Base-by-base conservation (phyloP, 1,139 yeast species). In the Candida mesenterica region DNA sequence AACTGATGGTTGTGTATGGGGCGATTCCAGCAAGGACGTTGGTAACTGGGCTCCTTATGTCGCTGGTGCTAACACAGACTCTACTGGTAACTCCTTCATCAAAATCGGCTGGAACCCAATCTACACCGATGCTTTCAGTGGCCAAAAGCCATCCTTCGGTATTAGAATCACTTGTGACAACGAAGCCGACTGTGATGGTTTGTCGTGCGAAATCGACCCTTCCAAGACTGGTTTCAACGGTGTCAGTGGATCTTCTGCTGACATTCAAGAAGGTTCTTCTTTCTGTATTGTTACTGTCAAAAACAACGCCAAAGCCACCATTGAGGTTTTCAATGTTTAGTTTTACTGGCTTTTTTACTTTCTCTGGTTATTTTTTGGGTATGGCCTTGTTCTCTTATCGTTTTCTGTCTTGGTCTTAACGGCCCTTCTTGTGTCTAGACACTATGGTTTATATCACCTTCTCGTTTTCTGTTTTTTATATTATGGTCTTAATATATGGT, bases 41-140 rank as follows among this genome's bases (percentile, higher is more conserved):
- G 96, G 96, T 41, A 87, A 88, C 72, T 88, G 96, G 96, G 65
- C 95, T 17, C 96, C 96, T 17, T 88, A 85, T 51, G 95, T 88
- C 42, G 95, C 94, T 13, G 96, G 96, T 45, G 88, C 90, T 47
- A 87, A 87, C 65, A 77, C 76, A 64, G 95, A 85, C 57, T 59
- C 59, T 39, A 59, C 55, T 38, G 84, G 87, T 20, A 75, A 77
- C 57, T 86, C 96, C 3, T 87, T 49, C 58, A 84, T 84, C 47
- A 88, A 85, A 64, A 77, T 88, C 55, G 96, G 94, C 34, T 87
- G 95, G 94, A 88, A 88, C 61, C 96, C 96, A 15, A 76, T 83
- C 44, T 84, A 85, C 60, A 59, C 85, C 46, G 90, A 82, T 47
- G 72, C 67, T 34, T 83, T 79, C 64, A 62, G 65, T 40, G 59